These are phyloP conservation scores for Cornus kousa DNA, from an alignment of 148 eudicot genomes.

Conservation along the genomic window DNA sequence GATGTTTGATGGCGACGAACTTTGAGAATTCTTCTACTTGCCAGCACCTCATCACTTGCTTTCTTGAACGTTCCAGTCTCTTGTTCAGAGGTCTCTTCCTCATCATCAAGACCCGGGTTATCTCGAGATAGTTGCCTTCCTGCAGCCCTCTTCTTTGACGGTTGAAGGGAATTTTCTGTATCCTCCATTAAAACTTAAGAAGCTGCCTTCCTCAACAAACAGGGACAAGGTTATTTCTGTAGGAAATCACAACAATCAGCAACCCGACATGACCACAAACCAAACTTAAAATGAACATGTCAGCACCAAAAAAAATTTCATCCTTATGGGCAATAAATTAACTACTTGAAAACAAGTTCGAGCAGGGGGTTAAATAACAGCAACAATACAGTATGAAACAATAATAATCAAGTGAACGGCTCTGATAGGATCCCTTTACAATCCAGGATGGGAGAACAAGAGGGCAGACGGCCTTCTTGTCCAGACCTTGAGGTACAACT, in stretches of 20 bases:
- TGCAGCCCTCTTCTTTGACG: conserved; percentile 90
- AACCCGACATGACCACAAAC: not conserved
- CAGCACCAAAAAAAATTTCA: not conserved
- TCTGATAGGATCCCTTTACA: not conserved
- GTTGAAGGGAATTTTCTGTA: conserved; percentile 50
- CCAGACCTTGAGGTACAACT: not conserved
- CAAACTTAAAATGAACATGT: not conserved
- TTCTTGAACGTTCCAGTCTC: conserved; percentile 77
- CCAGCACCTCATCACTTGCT: conserved; percentile 87
- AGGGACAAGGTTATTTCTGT: not conserved
- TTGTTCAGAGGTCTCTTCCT: conserved; percentile 56
- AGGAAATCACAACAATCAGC: not conserved
- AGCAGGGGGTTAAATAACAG: not conserved
- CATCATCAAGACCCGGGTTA: conserved; percentile 84
- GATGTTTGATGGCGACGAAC: conserved; percentile 65
- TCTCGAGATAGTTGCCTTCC: conserved; percentile 80
- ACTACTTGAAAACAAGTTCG: not conserved
- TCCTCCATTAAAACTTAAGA: conserved; percentile 51
- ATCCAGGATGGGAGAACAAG: not conserved
- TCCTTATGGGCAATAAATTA: not conserved
- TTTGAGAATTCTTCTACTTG: conserved; percentile 75
- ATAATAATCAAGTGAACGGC: not conserved
- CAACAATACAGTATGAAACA: not conserved
- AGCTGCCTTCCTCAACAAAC: not conserved
- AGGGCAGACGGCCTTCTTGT: not conserved